Base-by-base conservation (phyloP, 2,329 filamentous ascomycete genomes). In the Fusarium setosum region DNA sequence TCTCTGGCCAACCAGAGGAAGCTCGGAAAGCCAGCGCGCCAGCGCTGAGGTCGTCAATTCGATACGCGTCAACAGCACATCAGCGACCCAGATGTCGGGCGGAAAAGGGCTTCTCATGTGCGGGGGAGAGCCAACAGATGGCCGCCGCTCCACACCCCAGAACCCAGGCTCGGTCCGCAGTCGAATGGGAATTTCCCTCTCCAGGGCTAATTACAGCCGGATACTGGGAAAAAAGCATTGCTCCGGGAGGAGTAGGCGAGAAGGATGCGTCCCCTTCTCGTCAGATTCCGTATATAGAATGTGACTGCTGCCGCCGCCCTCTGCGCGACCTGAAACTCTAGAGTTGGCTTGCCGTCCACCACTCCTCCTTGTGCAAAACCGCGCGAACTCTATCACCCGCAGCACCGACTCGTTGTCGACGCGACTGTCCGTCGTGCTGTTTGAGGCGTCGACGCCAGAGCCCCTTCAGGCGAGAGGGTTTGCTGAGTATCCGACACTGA, bases 221-320 rank as follows among this genome's bases (percentile, higher is more conserved):
- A 41, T 37, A n/a, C 23, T 21, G 42, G 44, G 55, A 42, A 49
- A 37, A 49, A 56, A 50, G 53, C 35, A 53, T 55, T 26, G 50
- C 21, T 34, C 50, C 41, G 53, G 32, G 48, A 45, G 48, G 21
- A 41, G 55, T 29, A 51, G 34, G 55, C 17, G 40, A 26, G 41
- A 26, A 47, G 50, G 58, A 67, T 61, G 51, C 40, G 56, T 51
- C 37, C 44, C n/a, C 40, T 54, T 42, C 44, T 49, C 37, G 49
- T 35, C 56, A 48, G 37, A 45, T 64, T 34, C 61, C 49, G 63
- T 71, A 72, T 72, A 72, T 72, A 72, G 70, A 70, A 71, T 62
- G 70, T 67, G 64, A 54, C 66, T 49, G 40, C 57, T 71, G 66
- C 68, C 68, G 32, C 62, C 57, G 35, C 54, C 56, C 48, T 49